Evolutionary conservation across 495 filamentous ascomycete species (phyloP), one percentile per base, ranked within the genome.

Genomic region (Elaphomyces granulatus): DNA sequence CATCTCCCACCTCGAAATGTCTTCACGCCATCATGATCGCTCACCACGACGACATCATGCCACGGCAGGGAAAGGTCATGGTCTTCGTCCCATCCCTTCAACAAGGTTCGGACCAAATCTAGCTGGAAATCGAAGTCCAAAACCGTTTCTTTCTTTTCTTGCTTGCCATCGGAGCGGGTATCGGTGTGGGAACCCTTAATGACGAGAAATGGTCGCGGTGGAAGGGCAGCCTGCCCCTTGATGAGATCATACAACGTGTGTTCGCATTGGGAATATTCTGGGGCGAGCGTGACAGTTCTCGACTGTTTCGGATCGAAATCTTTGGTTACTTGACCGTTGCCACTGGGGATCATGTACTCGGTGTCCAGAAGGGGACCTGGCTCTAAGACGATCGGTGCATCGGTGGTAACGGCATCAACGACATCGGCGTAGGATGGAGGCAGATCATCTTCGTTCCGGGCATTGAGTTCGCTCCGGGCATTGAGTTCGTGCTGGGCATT

Each of bases 61-160:
- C 53, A 54, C n/a, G 46, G 42, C 4, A 8, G n/a, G 21, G 17
- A 4, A 10, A n/a, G 10, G 31, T 20, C 15, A 28, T 41, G 36
- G 9, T 32, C 19, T 18, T 35, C 41, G 16, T 58, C 56, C 51
- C 52, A 55, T 6, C 59, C 50, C 7, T 42, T 55, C 32, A 60
- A 21, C 40, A 65, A 36, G 6, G 60, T 63, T 20, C 52, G 44
- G 0, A 53, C 50, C 3, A 65, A 47, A 30, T 67, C 57, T 14
- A 67, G 43, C 15, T 42, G 48, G 43, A 67, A 67, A 6, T 55
- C 30, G 30, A 67, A 67, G 44, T 67, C 64, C 2, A 49, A 48
- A 8, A 66, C 54, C 1, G 37, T 48, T n/a, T 45, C 30, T n/a
- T 46, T 49, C 20, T 53, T 56, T 14, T 35, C 15, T 10, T 66